phyloP scores from a whole-genome alignment of 2,329 filamentous ascomycete genomes.

The Sporothrix schenckii region DNA sequence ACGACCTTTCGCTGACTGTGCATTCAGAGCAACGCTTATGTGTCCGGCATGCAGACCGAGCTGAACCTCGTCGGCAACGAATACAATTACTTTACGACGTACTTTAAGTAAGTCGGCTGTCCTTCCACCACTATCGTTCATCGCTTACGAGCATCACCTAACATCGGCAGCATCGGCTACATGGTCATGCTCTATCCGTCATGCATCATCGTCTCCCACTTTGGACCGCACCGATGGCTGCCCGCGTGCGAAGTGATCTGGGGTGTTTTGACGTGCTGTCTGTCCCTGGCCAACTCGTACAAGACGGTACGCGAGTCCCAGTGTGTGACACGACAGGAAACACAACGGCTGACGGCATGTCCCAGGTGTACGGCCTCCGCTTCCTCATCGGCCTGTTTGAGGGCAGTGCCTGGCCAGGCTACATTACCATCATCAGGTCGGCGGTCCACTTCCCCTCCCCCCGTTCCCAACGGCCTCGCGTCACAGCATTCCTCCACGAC shows the following conservation, averaged over 20 bases:
- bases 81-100: slow-evolving; percentile 47
- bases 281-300: slow-evolving; percentile 22
- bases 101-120: slow-evolving; percentile 38
- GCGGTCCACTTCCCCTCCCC: too few relatives aligned
- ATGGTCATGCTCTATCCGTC: slow-evolving; percentile 33
- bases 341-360: neutral
- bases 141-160: neutral
- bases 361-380: slow-evolving; percentile 20
- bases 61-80: slow-evolving; percentile 48
- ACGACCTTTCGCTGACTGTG: neutral
- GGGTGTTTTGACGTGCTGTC: slow-evolving; percentile 31
- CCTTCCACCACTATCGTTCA: neutral
- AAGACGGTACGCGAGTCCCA: slow-evolving; percentile 8
- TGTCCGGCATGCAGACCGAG: slow-evolving; percentile 52
- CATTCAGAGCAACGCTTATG: slow-evolving; percentile 48
- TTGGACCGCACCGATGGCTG: slow-evolving; percentile 28
- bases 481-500: too few relatives aligned
- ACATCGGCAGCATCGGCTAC: slow-evolving; percentile 27
- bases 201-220: slow-evolving; percentile 31
- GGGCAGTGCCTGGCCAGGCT: slow-evolving; percentile 22
- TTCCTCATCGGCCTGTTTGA: slow-evolving; percentile 24
- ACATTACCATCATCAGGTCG: slow-evolving; percentile 26
- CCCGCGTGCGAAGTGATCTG: slow-evolving; percentile 26
- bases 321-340: neutral
- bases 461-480: too few relatives aligned